Evolutionary conservation across 75 land plant genomes (phyloP).

Genomic region (Cunninghamia lanceolata): DNA sequence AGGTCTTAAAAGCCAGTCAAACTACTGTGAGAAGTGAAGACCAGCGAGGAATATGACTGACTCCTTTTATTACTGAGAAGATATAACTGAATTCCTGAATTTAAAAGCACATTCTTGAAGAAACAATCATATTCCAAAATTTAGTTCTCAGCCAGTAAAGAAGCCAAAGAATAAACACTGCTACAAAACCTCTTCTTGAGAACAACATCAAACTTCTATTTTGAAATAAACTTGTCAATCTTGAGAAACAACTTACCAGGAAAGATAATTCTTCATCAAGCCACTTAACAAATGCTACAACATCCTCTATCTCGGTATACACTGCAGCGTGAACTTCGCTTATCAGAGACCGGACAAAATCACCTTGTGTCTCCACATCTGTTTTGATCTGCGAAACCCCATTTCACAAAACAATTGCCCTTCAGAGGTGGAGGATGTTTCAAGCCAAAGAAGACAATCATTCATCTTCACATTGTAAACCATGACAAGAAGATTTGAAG

Average conservation of each 20-base stretch:
- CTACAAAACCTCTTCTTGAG: background rate
- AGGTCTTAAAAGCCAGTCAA: background rate
- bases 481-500: background rate
- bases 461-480: background rate
- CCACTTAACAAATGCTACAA: slow-evolving; percentile 78
- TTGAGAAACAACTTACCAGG: slow-evolving; percentile 34
- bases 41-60: background rate
- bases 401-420: background rate
- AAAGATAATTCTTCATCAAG: slow-evolving; percentile 81
- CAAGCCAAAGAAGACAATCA: background rate
- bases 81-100: background rate
- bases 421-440: background rate
- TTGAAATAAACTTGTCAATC: background rate
- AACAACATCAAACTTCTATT: background rate
- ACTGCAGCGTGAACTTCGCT: slow-evolving; percentile 57
- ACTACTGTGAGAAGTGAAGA: background rate
- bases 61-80: background rate
- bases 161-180: background rate
- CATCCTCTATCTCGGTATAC: slow-evolving; percentile 61
- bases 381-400: slow-evolving; percentile 56
- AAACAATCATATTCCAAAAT: background rate
- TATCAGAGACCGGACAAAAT: slow-evolving; percentile 62
- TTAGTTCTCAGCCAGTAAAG: background rate
- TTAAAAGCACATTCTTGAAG: background rate
- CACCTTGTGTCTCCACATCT: slow-evolving; percentile 83